Base-by-base conservation (phyloP, 2,329 filamentous ascomycete genomes). In the Alternaria incomplexa region DNA sequence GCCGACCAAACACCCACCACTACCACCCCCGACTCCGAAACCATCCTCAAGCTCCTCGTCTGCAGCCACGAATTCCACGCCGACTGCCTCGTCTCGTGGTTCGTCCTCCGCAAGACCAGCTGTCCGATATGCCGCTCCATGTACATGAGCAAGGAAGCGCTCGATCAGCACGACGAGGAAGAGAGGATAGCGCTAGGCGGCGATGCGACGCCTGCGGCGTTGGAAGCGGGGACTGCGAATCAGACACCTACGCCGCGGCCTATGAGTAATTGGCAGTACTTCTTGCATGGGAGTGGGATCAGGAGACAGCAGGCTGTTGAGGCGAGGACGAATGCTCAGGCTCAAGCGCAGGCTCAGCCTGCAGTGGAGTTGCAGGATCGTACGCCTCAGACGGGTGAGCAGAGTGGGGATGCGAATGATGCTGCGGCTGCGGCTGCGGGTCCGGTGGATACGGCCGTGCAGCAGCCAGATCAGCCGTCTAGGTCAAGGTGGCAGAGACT, bases 21-120 rank as follows among this genome's bases (percentile, higher is more conserved):
- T 12, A 12, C 26, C 17, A 61, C 59, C 12, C 20, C 62, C 20
- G 36, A 66, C 13, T 25, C 65, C 43, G 71, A 75, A 52, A 61
- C 70, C 15, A 75, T 76, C 8, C 62, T 77, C n/a, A 69, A 64
- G 25, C 61, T 78, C 6, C 66, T 65, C 20, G 59, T 67, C 12
- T 77, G 76, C 48, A 54, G 64, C 8, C 75, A 78, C 46, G 72
- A 77, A 53, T 78, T 76, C 62, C 76, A 78, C 55, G 64, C 71
- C 17, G 71, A 75, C 50, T 78, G 76, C 55, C 64, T 78, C 43
- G 63, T 73, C 8, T 76, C 73, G 0, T 78, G 75, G 75, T 73
- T 72, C 8, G 63, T 74, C 5, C 47, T 75, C 6, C 70, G 71
- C n/a, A 77, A 75, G 30, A 74, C 65, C 20, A 76, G 66, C 22